Conservation (phyloP, 1,284 basidiomycete genomes). For the Microbotryum violaceum region DNA sequence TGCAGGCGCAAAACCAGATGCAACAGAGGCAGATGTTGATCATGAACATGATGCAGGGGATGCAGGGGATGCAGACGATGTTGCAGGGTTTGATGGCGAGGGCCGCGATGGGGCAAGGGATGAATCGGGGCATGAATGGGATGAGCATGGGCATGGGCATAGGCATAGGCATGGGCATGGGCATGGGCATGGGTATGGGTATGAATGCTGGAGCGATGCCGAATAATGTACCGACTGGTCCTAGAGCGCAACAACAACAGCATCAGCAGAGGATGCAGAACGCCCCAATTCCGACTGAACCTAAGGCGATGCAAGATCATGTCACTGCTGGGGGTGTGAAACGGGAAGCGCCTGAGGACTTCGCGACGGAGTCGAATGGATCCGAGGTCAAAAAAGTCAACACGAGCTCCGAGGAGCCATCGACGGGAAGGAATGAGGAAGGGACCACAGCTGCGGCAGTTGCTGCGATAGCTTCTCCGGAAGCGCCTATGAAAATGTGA, state of each 20-base stretch:
- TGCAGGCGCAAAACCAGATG: conserved; percentile 45
- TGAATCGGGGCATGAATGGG: not conserved
- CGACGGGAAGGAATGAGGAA: no score
- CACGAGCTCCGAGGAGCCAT: no score
- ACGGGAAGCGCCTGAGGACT: conserved; percentile 1
- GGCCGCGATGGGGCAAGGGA: no score
- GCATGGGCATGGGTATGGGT: conserved; percentile 10
- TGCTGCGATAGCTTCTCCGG: no score
- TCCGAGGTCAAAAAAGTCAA: no score
- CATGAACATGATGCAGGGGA: conserved; percentile 11
- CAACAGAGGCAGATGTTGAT: conserved; percentile 33
- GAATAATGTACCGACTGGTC: not conserved
- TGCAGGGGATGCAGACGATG: conserved; percentile 11
- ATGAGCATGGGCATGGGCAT: conserved; percentile 5
- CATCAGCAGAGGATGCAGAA: not conserved
- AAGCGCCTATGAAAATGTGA: no score
- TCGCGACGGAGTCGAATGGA: not conserved
- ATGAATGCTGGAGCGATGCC: conserved; percentile 1
- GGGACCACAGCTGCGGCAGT: no score
- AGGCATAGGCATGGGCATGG: conserved; percentile 16
- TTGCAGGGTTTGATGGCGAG: conserved; percentile 1
- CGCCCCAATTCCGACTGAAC: not conserved
- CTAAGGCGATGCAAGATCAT: not conserved
- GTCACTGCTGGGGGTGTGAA: not conserved
- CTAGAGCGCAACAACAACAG: not conserved